These are phyloP conservation scores for Aspergillus bombycis DNA, from an alignment of 2,329 filamentous ascomycete species.

Conservation along the genomic window DNA sequence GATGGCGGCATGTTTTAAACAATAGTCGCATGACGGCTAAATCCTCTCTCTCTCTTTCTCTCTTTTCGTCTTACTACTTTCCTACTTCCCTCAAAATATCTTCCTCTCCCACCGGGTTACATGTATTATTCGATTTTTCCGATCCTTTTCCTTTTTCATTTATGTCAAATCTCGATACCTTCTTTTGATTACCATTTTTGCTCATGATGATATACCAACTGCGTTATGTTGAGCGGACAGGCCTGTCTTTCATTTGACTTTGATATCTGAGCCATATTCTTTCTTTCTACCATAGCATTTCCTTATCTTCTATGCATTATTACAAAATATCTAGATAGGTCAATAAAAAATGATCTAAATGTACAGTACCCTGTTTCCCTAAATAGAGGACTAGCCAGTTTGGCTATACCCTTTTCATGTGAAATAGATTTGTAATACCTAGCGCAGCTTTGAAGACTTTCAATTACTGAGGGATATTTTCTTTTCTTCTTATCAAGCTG, in stretches of 20 bases:
- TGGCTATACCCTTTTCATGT: background rate
- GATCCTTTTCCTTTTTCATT: background rate
- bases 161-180: constrained; percentile 13
- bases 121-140: constrained; percentile 3
- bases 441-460: background rate
- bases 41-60: constrained; percentile 6
- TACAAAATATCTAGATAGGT: background rate
- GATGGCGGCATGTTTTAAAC: constrained; percentile 45
- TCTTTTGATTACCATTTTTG: constrained; percentile 15
- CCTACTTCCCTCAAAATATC: background rate
- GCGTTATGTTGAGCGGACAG: constrained; percentile 23
- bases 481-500: background rate
- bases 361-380: background rate
- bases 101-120: background rate
- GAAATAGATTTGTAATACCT: background rate
- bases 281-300: constrained; percentile 10
- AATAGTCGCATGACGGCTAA: constrained; percentile 9
- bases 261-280: constrained; percentile 9
- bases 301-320: background rate
- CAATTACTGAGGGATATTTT: background rate
- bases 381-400: background rate
- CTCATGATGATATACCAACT: constrained; percentile 25
- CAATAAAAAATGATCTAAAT: constrained; percentile 1
- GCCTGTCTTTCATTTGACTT: constrained; percentile 15
- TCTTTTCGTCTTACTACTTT: constrained; percentile 4